phyloP scores from a whole-genome alignment of 2,329 filamentous ascomycete genomes.

The Arthroderma uncinatum region DNA sequence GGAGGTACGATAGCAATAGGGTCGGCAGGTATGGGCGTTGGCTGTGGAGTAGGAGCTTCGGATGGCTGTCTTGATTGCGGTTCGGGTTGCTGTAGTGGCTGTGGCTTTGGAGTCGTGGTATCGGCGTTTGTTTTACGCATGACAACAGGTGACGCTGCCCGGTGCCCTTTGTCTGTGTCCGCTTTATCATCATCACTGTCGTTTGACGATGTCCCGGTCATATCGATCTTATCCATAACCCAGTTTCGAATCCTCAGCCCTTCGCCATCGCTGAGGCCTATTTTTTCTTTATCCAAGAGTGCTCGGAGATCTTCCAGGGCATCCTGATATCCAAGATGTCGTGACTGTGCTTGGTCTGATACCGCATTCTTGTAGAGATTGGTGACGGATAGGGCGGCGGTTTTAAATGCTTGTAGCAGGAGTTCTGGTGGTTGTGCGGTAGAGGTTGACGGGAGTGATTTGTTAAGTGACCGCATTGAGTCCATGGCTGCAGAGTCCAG shows the following conservation, averaged over 20 bases:
- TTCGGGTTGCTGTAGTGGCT: slow-evolving; percentile 17
- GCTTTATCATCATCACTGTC: slow-evolving; percentile 37
- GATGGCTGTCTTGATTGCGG: slow-evolving; percentile 15
- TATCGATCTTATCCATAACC: slow-evolving; percentile 41
- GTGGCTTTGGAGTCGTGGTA: slow-evolving; percentile 19
- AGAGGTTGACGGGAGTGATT: slow-evolving; percentile 46
- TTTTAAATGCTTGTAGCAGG: slow-evolving; percentile 80
- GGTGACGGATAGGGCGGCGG: slow-evolving; percentile 84
- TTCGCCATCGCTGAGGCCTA: slow-evolving; percentile 70
- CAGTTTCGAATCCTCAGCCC: slow-evolving; percentile 55
- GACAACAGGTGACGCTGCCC: slow-evolving; percentile 28
- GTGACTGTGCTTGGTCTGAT: slow-evolving; percentile 61
- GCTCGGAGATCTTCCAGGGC: slow-evolving; percentile 79
- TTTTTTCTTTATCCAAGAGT: slow-evolving; percentile 71
- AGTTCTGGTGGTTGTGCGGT: slow-evolving; percentile 37
- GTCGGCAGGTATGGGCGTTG: slow-evolving; percentile 6
- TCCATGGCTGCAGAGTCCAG: slow-evolving; percentile 39
- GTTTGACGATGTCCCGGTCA: slow-evolving; percentile 26
- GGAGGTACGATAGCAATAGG: slow-evolving; percentile 7
- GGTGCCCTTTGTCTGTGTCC: slow-evolving; percentile 28
- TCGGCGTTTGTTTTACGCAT: slow-evolving; percentile 26
- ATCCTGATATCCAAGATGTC: slow-evolving; percentile 80
- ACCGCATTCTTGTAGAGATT: slow-evolving; percentile 92
- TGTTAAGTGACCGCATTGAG: slow-evolving; percentile 53
- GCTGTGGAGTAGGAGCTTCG: slow-evolving; percentile 17